Evolutionary conservation across 1,139 yeast genomes (phyloP), one percentile per base, ranked within the genome.

Genomic region (Hyphopichia buzzinii): DNA sequence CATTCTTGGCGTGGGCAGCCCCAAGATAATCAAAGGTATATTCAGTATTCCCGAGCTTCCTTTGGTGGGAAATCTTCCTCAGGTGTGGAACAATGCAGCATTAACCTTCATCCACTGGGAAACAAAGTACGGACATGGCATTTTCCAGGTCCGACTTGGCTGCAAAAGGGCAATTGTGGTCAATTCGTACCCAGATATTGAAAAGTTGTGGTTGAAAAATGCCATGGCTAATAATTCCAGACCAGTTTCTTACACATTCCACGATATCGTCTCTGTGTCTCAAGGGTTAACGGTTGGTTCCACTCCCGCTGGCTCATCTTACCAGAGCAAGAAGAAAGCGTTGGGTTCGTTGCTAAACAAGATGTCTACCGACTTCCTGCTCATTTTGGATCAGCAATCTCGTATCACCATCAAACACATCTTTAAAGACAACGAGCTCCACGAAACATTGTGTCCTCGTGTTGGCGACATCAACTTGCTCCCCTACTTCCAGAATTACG

Each of bases 241-340:
- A 30, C 94, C 95, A 0, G 56, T 70, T 17, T 66, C 74, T 37
- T 76, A 79, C 54, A 81, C 89, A 0, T 85, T 85, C 58, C 94
- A 85, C 56, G 64, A 70, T 22, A 64, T 84, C 7, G 75, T 84
- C 2, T 81, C 89, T 0, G 59, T 73, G 4, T 71, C 81, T 0
- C 83, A 79, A 39, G 81, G 81, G 1, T 79, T 74, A 43, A 85
- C 95, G 0, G 72, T 85, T 21, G 95, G 95, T 0, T 81, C 94
- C 0, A 83, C 92, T 0, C 94, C 94, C 1, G 77, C 72, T 50
- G 76, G 84, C 2, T 64, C 60, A 1, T 67, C 81, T 2, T 83
- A 71, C 49, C 64, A 66, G 41, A 62, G 61, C 17, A 74, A 77
- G 52, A 74, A 81, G 47, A 81, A 78, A 48, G 70, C 72, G 6